phyloP scores from a whole-genome alignment of 2,329 filamentous ascomycete species.

The Verticillium isaacii region DNA sequence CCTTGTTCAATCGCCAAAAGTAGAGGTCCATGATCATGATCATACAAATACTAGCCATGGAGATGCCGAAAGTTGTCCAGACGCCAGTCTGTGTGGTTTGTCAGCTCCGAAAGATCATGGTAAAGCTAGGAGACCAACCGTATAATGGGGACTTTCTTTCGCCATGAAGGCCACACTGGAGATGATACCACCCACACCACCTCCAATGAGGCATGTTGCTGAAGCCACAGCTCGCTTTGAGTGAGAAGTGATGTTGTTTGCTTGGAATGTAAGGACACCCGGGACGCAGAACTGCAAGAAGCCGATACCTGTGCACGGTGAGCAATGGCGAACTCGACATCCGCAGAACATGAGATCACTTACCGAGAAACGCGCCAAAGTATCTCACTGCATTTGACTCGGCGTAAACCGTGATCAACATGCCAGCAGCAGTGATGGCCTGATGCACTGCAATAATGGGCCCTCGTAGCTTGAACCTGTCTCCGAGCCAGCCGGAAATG shows the following conservation, averaged over 20 bases:
- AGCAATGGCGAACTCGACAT: slow-evolving; percentile 6
- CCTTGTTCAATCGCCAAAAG: slow-evolving; percentile 9
- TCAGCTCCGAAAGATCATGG: not conserved
- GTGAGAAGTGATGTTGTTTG: slow-evolving; percentile 23
- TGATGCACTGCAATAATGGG: slow-evolving; percentile 14
- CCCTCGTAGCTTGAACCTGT: slow-evolving; percentile 14
- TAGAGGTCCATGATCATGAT: slow-evolving; percentile 9
- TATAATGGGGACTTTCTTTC: slow-evolving; percentile 15
- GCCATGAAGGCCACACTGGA: slow-evolving; percentile 14
- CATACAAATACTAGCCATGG: slow-evolving; percentile 6
- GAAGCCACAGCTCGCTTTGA: slow-evolving; percentile 22
- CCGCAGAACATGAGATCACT: slow-evolving; percentile 10
- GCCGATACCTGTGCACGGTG: slow-evolving; percentile 17
- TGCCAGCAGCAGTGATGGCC: slow-evolving; percentile 18
- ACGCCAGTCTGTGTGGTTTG: slow-evolving; percentile 6
- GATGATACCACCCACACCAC: slow-evolving; percentile 19
- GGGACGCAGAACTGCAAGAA: slow-evolving; percentile 22
- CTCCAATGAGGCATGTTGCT: slow-evolving; percentile 21
- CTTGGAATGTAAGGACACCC: slow-evolving; percentile 22
- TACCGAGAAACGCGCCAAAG: slow-evolving; percentile 19
- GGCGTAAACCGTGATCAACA: slow-evolving; percentile 10
- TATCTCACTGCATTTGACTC: slow-evolving; percentile 11
- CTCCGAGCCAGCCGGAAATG: slow-evolving; percentile 13
- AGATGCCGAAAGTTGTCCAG: slow-evolving; percentile 9
- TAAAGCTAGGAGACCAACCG: slow-evolving; percentile 3